Percentiles rank a stretch among this genome's conserved stretches.
Evolutionary conservation across 2,329 filamentous ascomycete genomes (phyloP).

Genomic region (Pestalotiopsis fici): DNA sequence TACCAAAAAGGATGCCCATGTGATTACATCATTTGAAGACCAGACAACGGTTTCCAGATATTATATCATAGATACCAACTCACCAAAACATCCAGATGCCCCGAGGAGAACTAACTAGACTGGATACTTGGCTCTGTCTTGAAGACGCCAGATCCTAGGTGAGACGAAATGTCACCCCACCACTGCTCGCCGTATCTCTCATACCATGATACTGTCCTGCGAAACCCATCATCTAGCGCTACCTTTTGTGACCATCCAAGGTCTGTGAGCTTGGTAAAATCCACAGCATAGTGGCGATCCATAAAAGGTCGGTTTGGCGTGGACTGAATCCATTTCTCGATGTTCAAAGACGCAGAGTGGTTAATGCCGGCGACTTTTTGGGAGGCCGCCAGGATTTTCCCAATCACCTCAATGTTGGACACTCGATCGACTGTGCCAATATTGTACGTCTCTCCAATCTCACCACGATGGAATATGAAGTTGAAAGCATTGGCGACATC

Average conservation of each 20-base stretch:
- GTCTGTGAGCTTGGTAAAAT: conserved; percentile 65
- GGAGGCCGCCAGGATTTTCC: conserved; percentile 61
- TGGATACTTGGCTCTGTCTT: not conserved
- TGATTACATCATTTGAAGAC: too few relatives aligned
- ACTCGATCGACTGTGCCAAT: conserved; percentile 78
- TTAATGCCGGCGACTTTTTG: conserved; percentile 42
- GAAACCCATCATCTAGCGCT: conserved; percentile 63
- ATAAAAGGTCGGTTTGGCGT: conserved; percentile 80
- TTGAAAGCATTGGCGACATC: conserved; percentile 83
- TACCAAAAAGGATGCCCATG: too few relatives aligned
- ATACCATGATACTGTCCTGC: conserved; percentile 71
- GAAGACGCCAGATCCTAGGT: not conserved
- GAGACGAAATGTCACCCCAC: conserved; percentile 68
- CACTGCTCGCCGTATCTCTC: conserved; percentile 63
- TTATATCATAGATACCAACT: too few relatives aligned
- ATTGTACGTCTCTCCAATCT: conserved; percentile 78
- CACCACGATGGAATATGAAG: conserved; percentile 78
- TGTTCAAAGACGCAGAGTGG: conserved; percentile 27
- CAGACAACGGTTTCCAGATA: too few relatives aligned
- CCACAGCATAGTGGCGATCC: conserved; percentile 72
- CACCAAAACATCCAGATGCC: too few relatives aligned
- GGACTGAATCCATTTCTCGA: conserved; percentile 69
- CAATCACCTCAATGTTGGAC: conserved; percentile 71
- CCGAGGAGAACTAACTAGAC: too few relatives aligned
- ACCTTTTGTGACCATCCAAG: conserved; percentile 73